A percentile compares a stretch with the other conserved stretches of the same genome.
These are phyloP conservation scores for Citrus hindsii DNA, from an alignment of 345 rosid species.

Conservation along the genomic window DNA sequence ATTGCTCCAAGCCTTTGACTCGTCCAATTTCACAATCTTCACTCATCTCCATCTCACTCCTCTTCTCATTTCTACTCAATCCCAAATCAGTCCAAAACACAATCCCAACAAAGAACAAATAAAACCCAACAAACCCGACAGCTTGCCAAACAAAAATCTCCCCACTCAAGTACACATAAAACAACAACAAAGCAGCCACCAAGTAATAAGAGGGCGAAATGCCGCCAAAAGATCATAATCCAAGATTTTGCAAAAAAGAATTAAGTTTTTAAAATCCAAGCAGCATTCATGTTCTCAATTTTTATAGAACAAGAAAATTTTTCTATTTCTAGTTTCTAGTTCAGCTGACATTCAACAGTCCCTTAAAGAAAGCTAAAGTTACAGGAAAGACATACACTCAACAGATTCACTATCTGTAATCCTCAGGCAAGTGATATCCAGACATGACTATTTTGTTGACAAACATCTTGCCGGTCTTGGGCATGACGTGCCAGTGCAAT, in stretches of 20 bases:
- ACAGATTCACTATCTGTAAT: conserved; percentile 50
- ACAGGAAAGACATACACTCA: conserved; percentile 17
- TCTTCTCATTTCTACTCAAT: conserved; percentile 25
- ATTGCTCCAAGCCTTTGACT: conserved; percentile 27
- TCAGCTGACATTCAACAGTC: conserved; percentile 7
- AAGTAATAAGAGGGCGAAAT: not conserved
- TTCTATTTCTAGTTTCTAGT: conserved; percentile 1
- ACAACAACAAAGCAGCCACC: conserved; percentile 64
- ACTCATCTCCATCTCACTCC: conserved; percentile 11
- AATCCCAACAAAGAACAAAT: conserved; percentile 74
- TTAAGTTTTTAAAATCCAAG: not conserved
- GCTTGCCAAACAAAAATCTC: conserved; percentile 96
- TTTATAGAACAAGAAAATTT: conserved; percentile 4
- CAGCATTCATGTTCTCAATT: not conserved
- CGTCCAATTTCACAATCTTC: conserved; percentile 40
- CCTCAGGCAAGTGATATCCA: conserved; percentile 73
- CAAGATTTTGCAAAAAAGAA: not conserved
- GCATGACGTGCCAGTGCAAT: conserved; percentile 96
- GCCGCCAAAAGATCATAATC: not conserved
- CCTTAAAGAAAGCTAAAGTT: conserved; percentile 24
- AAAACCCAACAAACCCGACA: conserved; percentile 76
- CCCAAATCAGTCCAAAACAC: conserved; percentile 97
- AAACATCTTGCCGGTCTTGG: conserved; percentile 92
- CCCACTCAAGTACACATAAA: conserved; percentile 89
- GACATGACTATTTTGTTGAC: conserved; percentile 68